These are phyloP conservation scores for Trametes versicolor DNA, from an alignment of 1,284 basidiomycete species.

Conservation along the genomic window DNA sequence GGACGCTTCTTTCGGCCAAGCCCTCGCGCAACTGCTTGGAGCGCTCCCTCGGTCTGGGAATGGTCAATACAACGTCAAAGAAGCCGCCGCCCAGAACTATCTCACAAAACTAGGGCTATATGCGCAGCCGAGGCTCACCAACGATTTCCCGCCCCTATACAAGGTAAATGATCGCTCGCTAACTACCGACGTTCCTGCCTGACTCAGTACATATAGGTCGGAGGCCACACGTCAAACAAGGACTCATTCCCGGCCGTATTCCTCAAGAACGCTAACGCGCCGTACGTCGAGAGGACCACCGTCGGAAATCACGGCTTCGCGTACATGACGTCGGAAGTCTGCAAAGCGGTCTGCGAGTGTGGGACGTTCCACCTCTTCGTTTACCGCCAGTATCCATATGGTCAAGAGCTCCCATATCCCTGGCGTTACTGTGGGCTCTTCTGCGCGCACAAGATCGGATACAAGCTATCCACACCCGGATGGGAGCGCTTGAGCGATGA, in stretches of 20 bases:
- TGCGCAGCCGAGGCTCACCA: too few relatives aligned
- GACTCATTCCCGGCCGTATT: constrained; percentile 7
- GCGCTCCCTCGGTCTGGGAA: too few relatives aligned
- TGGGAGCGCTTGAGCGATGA: constrained; percentile 14
- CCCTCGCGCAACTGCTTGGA: too few relatives aligned
- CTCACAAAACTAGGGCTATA: too few relatives aligned
- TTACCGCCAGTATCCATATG: neutral
- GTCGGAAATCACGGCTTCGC: constrained; percentile 22
- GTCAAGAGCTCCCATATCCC: neutral
- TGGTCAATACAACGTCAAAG: too few relatives aligned
- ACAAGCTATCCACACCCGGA: constrained; percentile 10
- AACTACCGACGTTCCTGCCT: too few relatives aligned
- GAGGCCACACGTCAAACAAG: too few relatives aligned
- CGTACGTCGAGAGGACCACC: constrained; percentile 4
- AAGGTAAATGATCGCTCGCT: too few relatives aligned
- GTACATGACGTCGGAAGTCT: constrained; percentile 20
- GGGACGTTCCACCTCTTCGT: constrained; percentile 28
- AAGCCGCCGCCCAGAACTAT: too few relatives aligned
- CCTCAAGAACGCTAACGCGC: constrained; percentile 12
- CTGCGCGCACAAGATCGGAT: constrained; percentile 22
- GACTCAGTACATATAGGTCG: too few relatives aligned
- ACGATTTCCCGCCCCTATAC: too few relatives aligned
- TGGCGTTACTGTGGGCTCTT: constrained; percentile 29
- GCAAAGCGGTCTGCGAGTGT: constrained; percentile 6
- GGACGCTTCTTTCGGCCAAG: too few relatives aligned